Evolutionary conservation across 139 green algal species (phyloP), one percentile per base, ranked within the genome.

Genomic region (Yamagishiella unicocca): DNA sequence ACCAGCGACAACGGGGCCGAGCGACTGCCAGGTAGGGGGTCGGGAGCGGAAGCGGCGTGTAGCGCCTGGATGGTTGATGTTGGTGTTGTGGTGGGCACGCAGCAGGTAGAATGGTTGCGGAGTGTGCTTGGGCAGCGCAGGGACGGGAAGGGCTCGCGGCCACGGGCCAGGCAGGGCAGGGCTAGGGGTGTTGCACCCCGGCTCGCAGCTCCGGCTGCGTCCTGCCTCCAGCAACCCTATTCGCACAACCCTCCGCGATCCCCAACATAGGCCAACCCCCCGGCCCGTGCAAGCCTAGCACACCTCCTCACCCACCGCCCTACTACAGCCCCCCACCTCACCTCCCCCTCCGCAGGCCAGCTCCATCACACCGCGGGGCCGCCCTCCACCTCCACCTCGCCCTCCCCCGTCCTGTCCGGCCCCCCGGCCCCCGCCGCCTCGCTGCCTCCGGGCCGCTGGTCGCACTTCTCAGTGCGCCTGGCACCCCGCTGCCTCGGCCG

Each of bases 401-500:
- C 42, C 24, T 2, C 50, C 27, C 31, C 43, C 35, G 12, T 40
- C 58, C 24, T 38, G 9, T 12, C 77, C 31, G 12, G 54, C 6
- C 6, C 43, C 40, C 2, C 46, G 12, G 64, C 38, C 43, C 31
- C 31, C 75, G 27, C 43, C 29, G 22, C n/a, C 68, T 14, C 54
- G 17, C 68, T 83, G 21, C 50, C 43, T 29, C 76, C 83, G 37
- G 33, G 77, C 40, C 50, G 84, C 58, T 68, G 82, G 80, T 31
- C 86, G 42, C 88, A 88, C 68, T 80, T 79, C 22, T 43, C 54
- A 0, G 81, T 45, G 9, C 81, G 81, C 67, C 55, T 92, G 5
- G 25, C 42, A 50, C 85, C 89, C 3, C 85, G 91, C 46, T 88
- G 85, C 25, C 76, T 92, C 31, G 91, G 91, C 24, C 77, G 33